Percentiles rank a stretch among this genome's conserved stretches.
Evolutionary conservation across 345 rosid genomes (phyloP).

Genomic region (Reutealis trisperma): DNA sequence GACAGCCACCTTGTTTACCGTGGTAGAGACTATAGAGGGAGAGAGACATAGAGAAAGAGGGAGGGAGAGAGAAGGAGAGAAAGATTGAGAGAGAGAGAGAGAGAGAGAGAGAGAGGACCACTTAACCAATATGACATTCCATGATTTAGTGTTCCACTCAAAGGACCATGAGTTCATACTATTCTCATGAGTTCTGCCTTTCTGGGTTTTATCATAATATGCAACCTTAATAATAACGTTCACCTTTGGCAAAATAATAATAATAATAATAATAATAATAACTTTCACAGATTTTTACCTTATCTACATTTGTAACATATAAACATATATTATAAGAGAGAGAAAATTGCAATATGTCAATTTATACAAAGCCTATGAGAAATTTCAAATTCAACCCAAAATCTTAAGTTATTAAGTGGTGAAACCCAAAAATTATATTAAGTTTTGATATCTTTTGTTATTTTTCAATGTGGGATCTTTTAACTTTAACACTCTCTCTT

Average conservation of each 20-base stretch:
- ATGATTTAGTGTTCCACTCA: slow-evolving; percentile 20
- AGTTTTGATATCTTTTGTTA: no score
- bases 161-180: slow-evolving; percentile 4
- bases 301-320: not conserved
- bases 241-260: no score
- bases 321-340: no score
- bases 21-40: not conserved
- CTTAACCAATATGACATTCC: slow-evolving; percentile 30
- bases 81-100: not conserved
- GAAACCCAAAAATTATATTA: no score
- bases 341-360: no score
- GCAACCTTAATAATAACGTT: not conserved
- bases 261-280: no score
- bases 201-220: not conserved
- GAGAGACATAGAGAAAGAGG: not conserved
- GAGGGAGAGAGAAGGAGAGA: slow-evolving; percentile 17
- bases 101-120: slow-evolving; percentile 26
- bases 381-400: no score
- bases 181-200: not conserved
- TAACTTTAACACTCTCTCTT: no score
- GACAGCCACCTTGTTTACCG: slow-evolving; percentile 24
- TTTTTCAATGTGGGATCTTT: no score
- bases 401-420: no score
- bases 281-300: not conserved
- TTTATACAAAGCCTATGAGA: not conserved